Conservation (phyloP, 2,329 filamentous ascomycete genomes). For the Thelonectria olida region DNA sequence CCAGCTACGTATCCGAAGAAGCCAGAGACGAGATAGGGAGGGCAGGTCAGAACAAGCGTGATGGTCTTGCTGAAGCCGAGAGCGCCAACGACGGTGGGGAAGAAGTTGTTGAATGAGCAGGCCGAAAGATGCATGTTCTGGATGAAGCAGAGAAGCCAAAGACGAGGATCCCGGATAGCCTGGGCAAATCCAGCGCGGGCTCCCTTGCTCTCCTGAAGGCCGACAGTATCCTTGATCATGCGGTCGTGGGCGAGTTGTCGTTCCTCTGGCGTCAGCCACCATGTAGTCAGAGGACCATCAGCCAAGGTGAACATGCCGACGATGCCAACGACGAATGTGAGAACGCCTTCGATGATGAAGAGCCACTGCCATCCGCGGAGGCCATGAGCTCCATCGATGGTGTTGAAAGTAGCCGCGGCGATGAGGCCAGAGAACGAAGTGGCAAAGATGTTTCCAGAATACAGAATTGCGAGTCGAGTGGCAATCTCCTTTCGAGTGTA, state of each 20-base stretch:
- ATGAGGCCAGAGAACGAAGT: slow-evolving; percentile 55
- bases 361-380: slow-evolving; percentile 46
- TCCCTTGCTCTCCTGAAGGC: slow-evolving; percentile 47
- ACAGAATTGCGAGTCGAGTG: slow-evolving; percentile 53
- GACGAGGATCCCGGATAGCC: slow-evolving; percentile 39
- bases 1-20: slow-evolving; percentile 52
- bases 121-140: slow-evolving; percentile 42
- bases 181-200: slow-evolving; percentile 43
- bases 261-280: slow-evolving; percentile 47
- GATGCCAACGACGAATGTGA: slow-evolving; percentile 42
- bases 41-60: slow-evolving; percentile 58
- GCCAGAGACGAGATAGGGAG: slow-evolving; percentile 55
- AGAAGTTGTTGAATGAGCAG: slow-evolving; percentile 43
- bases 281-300: slow-evolving; percentile 49
- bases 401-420: slow-evolving; percentile 51
- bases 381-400: slow-evolving; percentile 38
- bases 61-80: slow-evolving; percentile 57
- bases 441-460: slow-evolving; percentile 49
- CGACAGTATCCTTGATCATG: slow-evolving; percentile 45
- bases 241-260: slow-evolving; percentile 54
- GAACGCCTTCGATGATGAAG: slow-evolving; percentile 44
- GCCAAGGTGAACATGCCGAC: slow-evolving; percentile 46
- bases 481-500: slow-evolving; percentile 60
- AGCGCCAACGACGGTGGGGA: slow-evolving; percentile 50
- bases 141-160: slow-evolving; percentile 41